Percentiles rank a stretch among this genome's conserved stretches.
Conservation (phyloP, 202 grass and related monocot species). For the Brachypodium distachyon region DNA sequence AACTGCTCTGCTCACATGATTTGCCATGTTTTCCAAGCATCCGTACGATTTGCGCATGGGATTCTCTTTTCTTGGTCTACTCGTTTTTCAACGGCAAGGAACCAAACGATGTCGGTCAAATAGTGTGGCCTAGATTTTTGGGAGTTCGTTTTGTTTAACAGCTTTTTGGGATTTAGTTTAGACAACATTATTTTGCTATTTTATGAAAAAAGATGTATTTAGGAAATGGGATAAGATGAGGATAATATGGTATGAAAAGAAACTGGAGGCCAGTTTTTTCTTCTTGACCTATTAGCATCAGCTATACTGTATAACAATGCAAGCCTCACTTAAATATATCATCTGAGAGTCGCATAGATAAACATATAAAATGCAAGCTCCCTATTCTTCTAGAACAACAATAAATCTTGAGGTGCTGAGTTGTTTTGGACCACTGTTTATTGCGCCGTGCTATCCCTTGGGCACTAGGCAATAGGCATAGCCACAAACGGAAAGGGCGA, state of each 20-base stretch:
- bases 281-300: not conserved
- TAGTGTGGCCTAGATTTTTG: not conserved
- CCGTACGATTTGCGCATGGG: not conserved
- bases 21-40: not conserved
- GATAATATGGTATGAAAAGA: not conserved
- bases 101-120: conserved; percentile 3
- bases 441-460: not conserved
- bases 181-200: not conserved
- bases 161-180: not conserved
- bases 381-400: not conserved
- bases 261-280: not conserved
- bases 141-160: too few relatives aligned
- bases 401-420: not conserved
- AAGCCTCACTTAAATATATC: not conserved
- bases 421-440: not conserved
- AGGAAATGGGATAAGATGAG: not conserved
- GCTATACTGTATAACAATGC: not conserved
- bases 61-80: not conserved
- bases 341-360: not conserved
- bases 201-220: not conserved
- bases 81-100: not conserved
- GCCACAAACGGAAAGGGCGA: not conserved
- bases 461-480: not conserved
- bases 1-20: not conserved
- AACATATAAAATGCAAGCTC: not conserved